Conservation (phyloP, 2,329 filamentous ascomycete species). For the Aspergillus caelatus region DNA sequence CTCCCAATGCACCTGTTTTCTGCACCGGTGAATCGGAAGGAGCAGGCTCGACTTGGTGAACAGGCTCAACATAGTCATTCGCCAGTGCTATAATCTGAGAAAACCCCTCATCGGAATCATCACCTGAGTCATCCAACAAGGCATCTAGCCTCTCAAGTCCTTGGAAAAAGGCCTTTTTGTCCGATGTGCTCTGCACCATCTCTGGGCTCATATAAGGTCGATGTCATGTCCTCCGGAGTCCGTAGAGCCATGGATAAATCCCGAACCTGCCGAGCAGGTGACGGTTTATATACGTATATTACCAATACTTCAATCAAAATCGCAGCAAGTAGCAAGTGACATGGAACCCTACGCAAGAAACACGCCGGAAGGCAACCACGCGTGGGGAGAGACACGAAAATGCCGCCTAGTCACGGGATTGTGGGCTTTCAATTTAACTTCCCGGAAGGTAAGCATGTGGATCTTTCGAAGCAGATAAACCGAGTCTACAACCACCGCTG, state of each 20-base stretch:
- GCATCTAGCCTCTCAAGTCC: constrained; percentile 38
- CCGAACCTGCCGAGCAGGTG: constrained; percentile 15
- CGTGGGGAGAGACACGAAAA: constrained; percentile 32
- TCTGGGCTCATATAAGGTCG: constrained; percentile 6
- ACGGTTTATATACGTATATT: constrained; percentile 6
- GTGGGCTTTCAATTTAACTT: constrained; percentile 22
- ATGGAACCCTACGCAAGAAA: background rate
- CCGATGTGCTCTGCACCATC: constrained; percentile 23
- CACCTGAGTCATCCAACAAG: constrained; percentile 27
- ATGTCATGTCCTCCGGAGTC: constrained; percentile 13
- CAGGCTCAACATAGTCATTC: background rate
- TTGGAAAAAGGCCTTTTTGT: constrained; percentile 41
- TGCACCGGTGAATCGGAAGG: background rate
- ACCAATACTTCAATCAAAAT: background rate
- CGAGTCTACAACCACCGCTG: background rate
- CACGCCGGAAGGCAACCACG: constrained; percentile 20
- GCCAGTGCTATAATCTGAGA: constrained; percentile 17
- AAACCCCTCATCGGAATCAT: constrained; percentile 28
- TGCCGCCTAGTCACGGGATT: constrained; percentile 39
- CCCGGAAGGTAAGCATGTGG: constrained; percentile 7
- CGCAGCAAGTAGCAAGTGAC: background rate
- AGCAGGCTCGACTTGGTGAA: constrained; percentile 2
- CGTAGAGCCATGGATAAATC: constrained; percentile 20
- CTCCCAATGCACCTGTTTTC: background rate
- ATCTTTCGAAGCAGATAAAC: background rate